Evolutionary conservation across 768 basidiomycete species (phyloP).

Genomic region (Tremella mesenterica): DNA sequence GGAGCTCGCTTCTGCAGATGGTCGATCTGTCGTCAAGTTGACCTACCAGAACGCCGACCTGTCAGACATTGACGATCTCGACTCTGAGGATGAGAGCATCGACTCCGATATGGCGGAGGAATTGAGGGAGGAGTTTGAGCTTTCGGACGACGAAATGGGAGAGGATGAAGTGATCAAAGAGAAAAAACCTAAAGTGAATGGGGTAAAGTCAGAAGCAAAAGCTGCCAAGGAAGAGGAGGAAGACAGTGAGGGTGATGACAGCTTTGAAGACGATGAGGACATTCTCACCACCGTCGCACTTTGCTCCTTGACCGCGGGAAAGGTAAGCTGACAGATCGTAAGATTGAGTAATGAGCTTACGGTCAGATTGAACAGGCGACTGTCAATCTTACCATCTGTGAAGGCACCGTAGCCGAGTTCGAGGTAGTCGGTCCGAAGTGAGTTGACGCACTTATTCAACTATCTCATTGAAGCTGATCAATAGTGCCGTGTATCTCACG

Average conservation of each 20-base stretch:
- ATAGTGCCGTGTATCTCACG: constrained; percentile 59
- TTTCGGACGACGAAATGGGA: constrained; percentile 46
- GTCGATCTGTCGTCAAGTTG: constrained; percentile 45
- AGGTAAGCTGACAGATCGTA: constrained; percentile 48
- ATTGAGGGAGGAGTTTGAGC: constrained; percentile 18
- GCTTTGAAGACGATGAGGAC: constrained; percentile 44
- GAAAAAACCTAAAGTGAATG: constrained; percentile 49
- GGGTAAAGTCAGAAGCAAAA: constrained; percentile 16
- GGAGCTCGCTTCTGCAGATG: constrained; percentile 54
- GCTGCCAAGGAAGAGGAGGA: constrained; percentile 50
- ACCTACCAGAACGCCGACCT: constrained; percentile 39
- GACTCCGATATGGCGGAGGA: constrained; percentile 18
- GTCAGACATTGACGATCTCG: constrained; percentile 31
- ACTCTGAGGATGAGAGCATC: constrained; percentile 42
- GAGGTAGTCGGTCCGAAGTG: constrained; percentile 70
- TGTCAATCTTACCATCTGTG: constrained; percentile 62
- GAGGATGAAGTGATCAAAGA: constrained; percentile 50
- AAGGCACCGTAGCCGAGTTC: constrained; percentile 56
- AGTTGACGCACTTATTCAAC: constrained; percentile 11
- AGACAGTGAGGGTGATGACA: constrained; percentile 20
- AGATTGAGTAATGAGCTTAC: constrained; percentile 4
- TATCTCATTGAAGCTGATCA: not conserved
- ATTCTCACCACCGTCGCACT: constrained; percentile 48
- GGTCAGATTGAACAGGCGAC: constrained; percentile 67
- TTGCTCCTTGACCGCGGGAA: constrained; percentile 71